A percentile compares a stretch with the other conserved stretches of the same genome.
phyloP scores from a whole-genome alignment of 805 yeast species.

The Zygoascus bituminiphila region DNA sequence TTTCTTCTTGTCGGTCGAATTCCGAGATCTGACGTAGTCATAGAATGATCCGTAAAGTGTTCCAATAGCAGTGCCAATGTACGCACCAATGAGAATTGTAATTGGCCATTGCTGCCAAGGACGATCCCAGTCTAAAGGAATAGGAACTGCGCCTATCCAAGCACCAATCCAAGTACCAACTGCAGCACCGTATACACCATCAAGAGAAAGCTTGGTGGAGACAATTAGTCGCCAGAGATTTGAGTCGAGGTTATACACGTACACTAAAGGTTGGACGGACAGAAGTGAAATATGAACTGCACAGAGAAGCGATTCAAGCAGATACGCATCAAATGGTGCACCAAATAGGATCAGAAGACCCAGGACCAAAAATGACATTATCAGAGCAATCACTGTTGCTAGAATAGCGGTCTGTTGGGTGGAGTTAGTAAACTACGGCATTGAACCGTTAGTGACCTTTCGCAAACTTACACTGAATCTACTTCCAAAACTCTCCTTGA shows the following conservation, averaged over 20 bases:
- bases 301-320: constrained; percentile 49
- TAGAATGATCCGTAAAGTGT: constrained; percentile 24
- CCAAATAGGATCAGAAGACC: constrained; percentile 56
- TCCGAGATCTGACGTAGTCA: not conserved
- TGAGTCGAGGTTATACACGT: constrained; percentile 45
- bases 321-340: constrained; percentile 57
- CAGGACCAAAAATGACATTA: constrained; percentile 24
- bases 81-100: constrained; percentile 72
- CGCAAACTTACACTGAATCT: constrained; percentile 1
- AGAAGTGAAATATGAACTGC: constrained; percentile 55
- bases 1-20: not conserved
- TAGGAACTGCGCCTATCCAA: constrained; percentile 90
- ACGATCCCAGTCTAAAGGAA: constrained; percentile 96
- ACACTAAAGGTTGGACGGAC: constrained; percentile 55
- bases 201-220: constrained; percentile 22
- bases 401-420: constrained; percentile 19
- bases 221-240: constrained; percentile 35
- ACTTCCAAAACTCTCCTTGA: not conserved
- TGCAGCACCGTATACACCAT: constrained; percentile 32
- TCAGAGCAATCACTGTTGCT: constrained; percentile 24
- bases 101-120: constrained; percentile 97
- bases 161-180: constrained; percentile 53
- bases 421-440: too few species aligned
- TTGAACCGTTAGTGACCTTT: too few species aligned
- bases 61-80: constrained; percentile 64